Conservation (phyloP, 192 early-diverging fungal genomes). For the Backusella tuberculispora region DNA sequence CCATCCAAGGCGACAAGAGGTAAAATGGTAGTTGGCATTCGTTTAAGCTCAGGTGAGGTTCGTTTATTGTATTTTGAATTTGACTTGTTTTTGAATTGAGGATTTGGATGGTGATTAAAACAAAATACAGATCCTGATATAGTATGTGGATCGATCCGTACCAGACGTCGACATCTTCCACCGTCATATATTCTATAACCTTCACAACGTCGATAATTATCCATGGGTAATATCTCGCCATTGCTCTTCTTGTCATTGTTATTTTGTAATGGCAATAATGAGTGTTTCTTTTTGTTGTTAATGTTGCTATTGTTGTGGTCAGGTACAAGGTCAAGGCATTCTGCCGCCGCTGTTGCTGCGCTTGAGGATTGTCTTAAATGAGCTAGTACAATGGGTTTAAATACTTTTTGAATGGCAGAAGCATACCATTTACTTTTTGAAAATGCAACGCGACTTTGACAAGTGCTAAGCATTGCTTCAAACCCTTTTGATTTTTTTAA, state of each 20-base stretch:
- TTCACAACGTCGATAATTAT: neutral
- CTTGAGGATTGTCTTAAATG: neutral
- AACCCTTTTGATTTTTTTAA: neutral
- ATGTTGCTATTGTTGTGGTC: neutral
- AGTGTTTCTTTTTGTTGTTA: neutral
- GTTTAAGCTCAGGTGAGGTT: neutral
- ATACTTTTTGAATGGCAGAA: neutral
- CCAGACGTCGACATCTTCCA: neutral
- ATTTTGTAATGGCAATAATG: neutral
- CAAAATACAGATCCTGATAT: neutral
- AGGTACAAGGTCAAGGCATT: neutral
- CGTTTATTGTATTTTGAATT: neutral
- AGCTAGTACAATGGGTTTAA: neutral
- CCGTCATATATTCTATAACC: neutral
- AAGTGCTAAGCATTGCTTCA: neutral
- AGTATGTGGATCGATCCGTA: neutral
- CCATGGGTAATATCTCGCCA: neutral
- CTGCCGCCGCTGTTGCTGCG: neutral
- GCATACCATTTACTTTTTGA: conserved; percentile 11
- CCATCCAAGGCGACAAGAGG: too few species aligned
- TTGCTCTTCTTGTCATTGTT: neutral
- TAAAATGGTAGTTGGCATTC: neutral
- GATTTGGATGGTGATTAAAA: neutral
- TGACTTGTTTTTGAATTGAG: neutral
- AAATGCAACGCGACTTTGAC: neutral